These are phyloP conservation scores for Aurifilum marmelostoma DNA, from an alignment of 2,329 filamentous ascomycete species.

Conservation along the genomic window DNA sequence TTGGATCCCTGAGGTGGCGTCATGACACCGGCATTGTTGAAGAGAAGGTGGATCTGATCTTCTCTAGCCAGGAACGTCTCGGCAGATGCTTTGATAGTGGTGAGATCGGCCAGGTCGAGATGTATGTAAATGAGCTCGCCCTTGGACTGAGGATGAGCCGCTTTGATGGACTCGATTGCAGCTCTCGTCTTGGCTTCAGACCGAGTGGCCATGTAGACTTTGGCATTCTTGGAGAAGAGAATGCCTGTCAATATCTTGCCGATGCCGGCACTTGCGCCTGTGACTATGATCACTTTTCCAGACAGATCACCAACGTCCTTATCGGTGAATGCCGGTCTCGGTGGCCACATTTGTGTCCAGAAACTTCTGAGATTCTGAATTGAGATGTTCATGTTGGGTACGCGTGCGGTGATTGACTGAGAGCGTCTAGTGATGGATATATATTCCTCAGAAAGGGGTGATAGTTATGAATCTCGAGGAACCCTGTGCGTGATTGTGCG, in stretches of 20 bases:
- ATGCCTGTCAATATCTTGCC: conserved; percentile 51
- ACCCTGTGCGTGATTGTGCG: no score
- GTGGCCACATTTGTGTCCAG: background rate
- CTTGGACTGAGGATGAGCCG: conserved; percentile 36
- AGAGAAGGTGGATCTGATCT: conserved; percentile 37
- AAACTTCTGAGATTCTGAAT: background rate
- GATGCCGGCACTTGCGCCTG: conserved; percentile 36
- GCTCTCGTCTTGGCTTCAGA: conserved; percentile 41
- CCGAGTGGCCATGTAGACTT: conserved; percentile 52
- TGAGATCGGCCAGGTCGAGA: conserved; percentile 40
- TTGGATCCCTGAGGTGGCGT: conserved; percentile 34
- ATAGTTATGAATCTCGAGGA: no score
- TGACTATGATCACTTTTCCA: conserved; percentile 47
- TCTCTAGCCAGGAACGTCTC: conserved; percentile 35
- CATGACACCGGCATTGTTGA: conserved; percentile 42
- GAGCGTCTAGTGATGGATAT: background rate
- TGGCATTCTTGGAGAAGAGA: conserved; percentile 52
- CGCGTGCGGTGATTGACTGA: background rate
- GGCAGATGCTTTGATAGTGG: conserved; percentile 32
- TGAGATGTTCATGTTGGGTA: background rate
- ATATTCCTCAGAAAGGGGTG: no score
- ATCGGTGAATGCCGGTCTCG: background rate
- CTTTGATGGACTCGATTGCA: conserved; percentile 39
- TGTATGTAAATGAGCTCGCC: conserved; percentile 42
- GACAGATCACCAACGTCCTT: background rate